A percentile compares a stretch with the other conserved stretches of the same genome.
phyloP scores from a whole-genome alignment of 1,284 basidiomycete genomes.

The Rhodotorula glutinis region DNA sequence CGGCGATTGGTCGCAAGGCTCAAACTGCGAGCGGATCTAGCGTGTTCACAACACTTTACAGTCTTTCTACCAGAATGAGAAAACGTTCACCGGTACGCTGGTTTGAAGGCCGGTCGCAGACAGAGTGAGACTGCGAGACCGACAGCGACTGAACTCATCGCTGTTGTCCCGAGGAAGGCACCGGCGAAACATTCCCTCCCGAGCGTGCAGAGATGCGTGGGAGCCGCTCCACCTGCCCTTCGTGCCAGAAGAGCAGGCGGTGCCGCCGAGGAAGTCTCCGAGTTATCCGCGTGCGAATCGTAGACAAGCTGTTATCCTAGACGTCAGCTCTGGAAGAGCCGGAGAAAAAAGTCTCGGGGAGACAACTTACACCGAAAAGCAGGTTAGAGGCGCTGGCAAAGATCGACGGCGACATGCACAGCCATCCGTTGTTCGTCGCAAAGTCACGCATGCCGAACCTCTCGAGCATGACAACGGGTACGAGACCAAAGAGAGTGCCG shows the following conservation, averaged over 20 bases:
- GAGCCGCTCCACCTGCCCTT: constrained; percentile 2
- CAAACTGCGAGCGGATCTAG: too few species aligned
- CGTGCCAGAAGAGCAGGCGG: background rate
- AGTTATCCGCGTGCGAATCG: constrained; percentile 16
- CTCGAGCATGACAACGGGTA: constrained; percentile 32
- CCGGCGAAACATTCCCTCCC: constrained; percentile 24
- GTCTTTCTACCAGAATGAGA: too few species aligned
- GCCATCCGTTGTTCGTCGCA: constrained; percentile 19
- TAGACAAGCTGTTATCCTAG: constrained; percentile 13
- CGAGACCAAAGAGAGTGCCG: constrained; percentile 21
- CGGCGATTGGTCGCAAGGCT: background rate
- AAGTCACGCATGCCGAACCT: constrained; percentile 25
- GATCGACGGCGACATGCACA: constrained; percentile 13
- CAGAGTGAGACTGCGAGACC: constrained; percentile 13
- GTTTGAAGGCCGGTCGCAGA: constrained; percentile 10
- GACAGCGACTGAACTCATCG: constrained; percentile 20
- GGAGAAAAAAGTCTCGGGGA: too few species aligned
- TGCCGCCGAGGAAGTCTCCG: background rate
- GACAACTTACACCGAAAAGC: constrained; percentile 19
- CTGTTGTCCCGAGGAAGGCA: constrained; percentile 22
- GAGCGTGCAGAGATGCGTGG: constrained; percentile 15
- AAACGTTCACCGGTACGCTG: constrained; percentile 6
- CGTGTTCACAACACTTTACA: background rate
- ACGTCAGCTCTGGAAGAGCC: too few species aligned
- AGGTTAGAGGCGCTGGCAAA: constrained; percentile 25